A percentile compares a stretch with the other conserved stretches of the same genome.
Conservation (phyloP, 805 yeast genomes). For the Myxozyma neotropica region DNA sequence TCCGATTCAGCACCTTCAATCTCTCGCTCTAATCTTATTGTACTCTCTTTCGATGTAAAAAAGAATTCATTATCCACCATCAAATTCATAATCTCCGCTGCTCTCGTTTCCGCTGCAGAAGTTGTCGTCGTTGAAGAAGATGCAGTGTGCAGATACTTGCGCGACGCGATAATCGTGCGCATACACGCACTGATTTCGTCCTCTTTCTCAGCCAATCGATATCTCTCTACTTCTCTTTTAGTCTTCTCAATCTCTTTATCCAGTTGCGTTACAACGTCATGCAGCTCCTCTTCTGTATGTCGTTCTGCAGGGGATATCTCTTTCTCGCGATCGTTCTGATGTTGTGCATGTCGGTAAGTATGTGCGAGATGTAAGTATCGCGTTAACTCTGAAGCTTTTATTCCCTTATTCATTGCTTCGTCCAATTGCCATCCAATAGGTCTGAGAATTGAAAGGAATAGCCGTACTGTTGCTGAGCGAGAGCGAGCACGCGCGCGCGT, state of each 20-base stretch:
- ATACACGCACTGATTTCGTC: constrained; percentile 5
- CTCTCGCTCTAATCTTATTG: background rate
- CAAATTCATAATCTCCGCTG: background rate
- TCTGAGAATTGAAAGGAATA: no score
- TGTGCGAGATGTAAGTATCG: constrained; percentile 12
- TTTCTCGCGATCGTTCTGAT: background rate
- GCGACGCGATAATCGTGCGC: constrained; percentile 14
- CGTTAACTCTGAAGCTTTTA: constrained; percentile 2
- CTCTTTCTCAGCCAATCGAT: background rate
- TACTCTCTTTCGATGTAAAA: background rate
- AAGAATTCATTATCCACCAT: background rate
- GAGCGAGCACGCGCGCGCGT: background rate
- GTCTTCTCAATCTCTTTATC: background rate
- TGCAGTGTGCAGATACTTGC: background rate
- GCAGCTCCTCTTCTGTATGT: background rate
- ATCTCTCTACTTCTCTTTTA: background rate
- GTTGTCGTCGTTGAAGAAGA: background rate
- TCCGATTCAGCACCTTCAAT: background rate
- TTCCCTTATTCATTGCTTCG: background rate
- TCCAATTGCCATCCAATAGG: no score
- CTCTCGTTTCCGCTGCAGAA: background rate
- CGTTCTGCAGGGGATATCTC: background rate
- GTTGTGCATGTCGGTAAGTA: constrained; percentile 2
- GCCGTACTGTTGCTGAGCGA: no score
- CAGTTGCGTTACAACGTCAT: background rate